These are phyloP conservation scores for Astrothelium macrocarpum DNA, from an alignment of 495 filamentous ascomycete species.

Conservation along the genomic window DNA sequence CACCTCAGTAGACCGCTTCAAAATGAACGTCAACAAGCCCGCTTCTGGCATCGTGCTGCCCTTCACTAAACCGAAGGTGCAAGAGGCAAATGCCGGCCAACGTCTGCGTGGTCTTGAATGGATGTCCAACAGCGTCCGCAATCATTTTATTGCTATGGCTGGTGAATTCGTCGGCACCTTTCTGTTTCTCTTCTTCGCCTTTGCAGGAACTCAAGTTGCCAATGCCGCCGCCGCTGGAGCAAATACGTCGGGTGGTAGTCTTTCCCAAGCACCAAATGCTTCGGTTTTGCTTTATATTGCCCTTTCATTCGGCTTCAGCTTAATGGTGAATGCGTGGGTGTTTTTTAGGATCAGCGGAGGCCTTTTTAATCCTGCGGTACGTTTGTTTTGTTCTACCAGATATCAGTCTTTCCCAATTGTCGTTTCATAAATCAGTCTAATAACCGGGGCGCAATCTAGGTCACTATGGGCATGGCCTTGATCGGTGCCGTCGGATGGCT, in stretches of 20 bases:
- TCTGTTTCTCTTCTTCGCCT: constrained; percentile 29
- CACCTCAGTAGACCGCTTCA: not conserved
- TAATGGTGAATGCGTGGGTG: constrained; percentile 27
- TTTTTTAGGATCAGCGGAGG: constrained; percentile 28
- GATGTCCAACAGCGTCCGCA: constrained; percentile 22
- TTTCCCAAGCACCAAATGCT: constrained; percentile 20
- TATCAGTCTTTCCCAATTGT: not conserved
- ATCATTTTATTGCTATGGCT: constrained; percentile 27
- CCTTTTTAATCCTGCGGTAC: constrained; percentile 27
- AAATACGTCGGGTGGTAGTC: not conserved
- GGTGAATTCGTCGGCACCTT: constrained; percentile 27
- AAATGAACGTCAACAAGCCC: constrained; percentile 21
- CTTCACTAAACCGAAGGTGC: constrained; percentile 9
- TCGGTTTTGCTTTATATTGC: constrained; percentile 19
- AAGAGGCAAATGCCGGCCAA: not conserved
- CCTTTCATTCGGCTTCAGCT: constrained; percentile 25
- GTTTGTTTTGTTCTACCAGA: not conserved
- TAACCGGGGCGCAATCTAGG: constrained; percentile 13
- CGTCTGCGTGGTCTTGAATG: constrained; percentile 14
- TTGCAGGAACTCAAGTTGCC: constrained; percentile 24
- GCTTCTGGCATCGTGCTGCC: constrained; percentile 21
- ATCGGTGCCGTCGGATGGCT: constrained; percentile 45
- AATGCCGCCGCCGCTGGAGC: constrained; percentile 21
- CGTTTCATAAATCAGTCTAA: not conserved
- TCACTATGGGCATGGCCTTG: constrained; percentile 48